Conservation (phyloP, 2,329 filamentous ascomycete genomes). For the Calonectria pteridis region DNA sequence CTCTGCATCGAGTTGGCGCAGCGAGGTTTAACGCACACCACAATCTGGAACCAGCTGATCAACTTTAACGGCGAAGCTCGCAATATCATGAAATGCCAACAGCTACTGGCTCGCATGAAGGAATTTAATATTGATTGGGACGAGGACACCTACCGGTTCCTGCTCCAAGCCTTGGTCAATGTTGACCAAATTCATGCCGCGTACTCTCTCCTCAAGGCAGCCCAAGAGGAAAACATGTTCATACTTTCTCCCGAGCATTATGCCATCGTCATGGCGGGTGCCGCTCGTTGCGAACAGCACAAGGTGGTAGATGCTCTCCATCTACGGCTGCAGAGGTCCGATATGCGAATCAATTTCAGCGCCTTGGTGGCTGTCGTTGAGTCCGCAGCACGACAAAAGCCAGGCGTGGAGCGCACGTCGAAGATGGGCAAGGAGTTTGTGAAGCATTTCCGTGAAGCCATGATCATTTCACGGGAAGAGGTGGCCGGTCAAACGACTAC, state of each 20-base stretch:
- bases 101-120: slow-evolving; percentile 63
- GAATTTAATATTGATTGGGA: slow-evolving; percentile 61
- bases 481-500: neutral
- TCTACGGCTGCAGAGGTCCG: slow-evolving; percentile 56
- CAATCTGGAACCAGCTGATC: slow-evolving; percentile 85
- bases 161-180: slow-evolving; percentile 63
- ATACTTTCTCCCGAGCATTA: slow-evolving; percentile 63
- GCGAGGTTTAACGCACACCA: slow-evolving; percentile 64
- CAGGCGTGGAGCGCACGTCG: slow-evolving; percentile 39
- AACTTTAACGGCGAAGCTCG: slow-evolving; percentile 75
- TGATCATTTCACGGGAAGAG: slow-evolving; percentile 22
- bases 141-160: slow-evolving; percentile 61
- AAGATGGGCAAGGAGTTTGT: slow-evolving; percentile 47
- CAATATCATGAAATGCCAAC: slow-evolving; percentile 62
- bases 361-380: slow-evolving; percentile 58
- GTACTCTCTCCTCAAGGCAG: slow-evolving; percentile 60
- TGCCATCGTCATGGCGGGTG: slow-evolving; percentile 65
- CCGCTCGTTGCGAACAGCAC: slow-evolving; percentile 60
- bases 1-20: slow-evolving; percentile 63
- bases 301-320: slow-evolving; percentile 57
- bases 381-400: slow-evolving; percentile 41
- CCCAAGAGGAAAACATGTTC: slow-evolving; percentile 59
- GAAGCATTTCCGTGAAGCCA: slow-evolving; percentile 43
- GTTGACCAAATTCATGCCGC: slow-evolving; percentile 64
- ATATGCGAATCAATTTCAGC: slow-evolving; percentile 57